These are phyloP conservation scores for Pseudotsuga menziesii DNA, from an alignment of 75 land plant genomes.

Conservation along the genomic window DNA sequence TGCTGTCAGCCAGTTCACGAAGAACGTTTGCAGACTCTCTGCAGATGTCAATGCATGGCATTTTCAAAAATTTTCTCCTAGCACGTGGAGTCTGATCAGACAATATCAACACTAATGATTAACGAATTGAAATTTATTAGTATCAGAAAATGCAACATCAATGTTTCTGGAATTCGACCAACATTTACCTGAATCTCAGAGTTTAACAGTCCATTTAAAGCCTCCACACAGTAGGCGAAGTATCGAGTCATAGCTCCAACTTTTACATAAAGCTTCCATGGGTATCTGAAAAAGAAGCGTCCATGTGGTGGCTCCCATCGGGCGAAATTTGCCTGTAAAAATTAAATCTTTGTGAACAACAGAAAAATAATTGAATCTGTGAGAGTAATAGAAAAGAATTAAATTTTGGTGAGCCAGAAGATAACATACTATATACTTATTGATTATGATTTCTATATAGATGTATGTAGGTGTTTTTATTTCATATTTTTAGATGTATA, in stretches of 20 bases:
- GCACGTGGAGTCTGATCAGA: neutral
- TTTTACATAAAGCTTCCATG: conserved; percentile 53
- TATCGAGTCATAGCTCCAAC: conserved; percentile 29
- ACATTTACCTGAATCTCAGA: conserved; percentile 8
- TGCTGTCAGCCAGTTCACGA: neutral
- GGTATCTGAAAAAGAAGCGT: conserved; percentile 33
- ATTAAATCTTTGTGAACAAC: neutral
- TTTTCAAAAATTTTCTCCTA: neutral
- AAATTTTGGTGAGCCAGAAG: too few species aligned
- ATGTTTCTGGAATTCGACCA: too few species aligned
- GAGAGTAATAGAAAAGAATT: too few species aligned
- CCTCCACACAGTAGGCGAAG: neutral
- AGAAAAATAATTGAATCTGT: too few species aligned
- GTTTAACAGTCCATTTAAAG: conserved; percentile 26
- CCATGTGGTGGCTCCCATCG: conserved; percentile 65
- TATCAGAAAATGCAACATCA: neutral
- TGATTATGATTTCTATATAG: too few species aligned
- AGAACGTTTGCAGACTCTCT: neutral
- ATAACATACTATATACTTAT: too few species aligned
- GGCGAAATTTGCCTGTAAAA: conserved; percentile 45
- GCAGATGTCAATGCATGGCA: neutral
- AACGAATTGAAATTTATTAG: neutral
- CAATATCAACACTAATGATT: neutral
- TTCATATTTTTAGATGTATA: too few species aligned
- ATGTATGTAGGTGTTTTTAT: too few species aligned